Evolutionary conservation across 2,329 filamentous ascomycete species (phyloP), one percentile per base, ranked within the genome.

Genomic region (Didymella arachidicola): DNA sequence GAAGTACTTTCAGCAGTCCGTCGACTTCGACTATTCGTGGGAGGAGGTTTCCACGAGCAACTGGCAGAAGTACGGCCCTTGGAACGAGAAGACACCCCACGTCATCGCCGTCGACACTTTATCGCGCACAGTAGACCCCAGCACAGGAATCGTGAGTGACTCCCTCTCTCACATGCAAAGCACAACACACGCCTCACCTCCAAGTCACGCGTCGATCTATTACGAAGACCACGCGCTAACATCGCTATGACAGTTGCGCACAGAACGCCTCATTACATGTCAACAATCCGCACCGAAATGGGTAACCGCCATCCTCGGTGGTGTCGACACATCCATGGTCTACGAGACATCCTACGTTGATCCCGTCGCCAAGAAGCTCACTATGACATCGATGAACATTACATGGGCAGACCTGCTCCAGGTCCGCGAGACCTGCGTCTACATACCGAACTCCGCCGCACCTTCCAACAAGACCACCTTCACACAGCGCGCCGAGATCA

Each of bases 31-130:
- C 82, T 99, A 99, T 84, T 96, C 94, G 44, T 99, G 95, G 95
- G 92, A 97, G 74, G 94, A 98, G 79, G 95, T 99, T 34, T 97
- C 93, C 26, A 93, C 92, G 14, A 93, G 91, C 76, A 99, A 99
- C 85, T 99, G 95, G 95, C 90, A 89, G 70, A 99, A 99, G 79
- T 99, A 99, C 81, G 96, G 92, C 73, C 94, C 94, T 19, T 98
- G 95, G 94, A 99, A 99, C 82, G 91, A 97, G 78, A 95, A 97
- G 81, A 93, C 91, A n/a, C 92, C 93, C 39, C 95, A 99, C 79
- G 95, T 99, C 67, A 88, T 96, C 66, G 93, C 92, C 67, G 95
- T 98, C 72, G 95, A 99, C 81, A 98, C 94, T 14, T 80, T 99
- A 70, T 89, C 88, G 52, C 91, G 95, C 63, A 77, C 77, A 10